These are phyloP conservation scores for Penicillium sclerotigenum DNA, from an alignment of 2,329 filamentous ascomycete species.

Conservation along the genomic window DNA sequence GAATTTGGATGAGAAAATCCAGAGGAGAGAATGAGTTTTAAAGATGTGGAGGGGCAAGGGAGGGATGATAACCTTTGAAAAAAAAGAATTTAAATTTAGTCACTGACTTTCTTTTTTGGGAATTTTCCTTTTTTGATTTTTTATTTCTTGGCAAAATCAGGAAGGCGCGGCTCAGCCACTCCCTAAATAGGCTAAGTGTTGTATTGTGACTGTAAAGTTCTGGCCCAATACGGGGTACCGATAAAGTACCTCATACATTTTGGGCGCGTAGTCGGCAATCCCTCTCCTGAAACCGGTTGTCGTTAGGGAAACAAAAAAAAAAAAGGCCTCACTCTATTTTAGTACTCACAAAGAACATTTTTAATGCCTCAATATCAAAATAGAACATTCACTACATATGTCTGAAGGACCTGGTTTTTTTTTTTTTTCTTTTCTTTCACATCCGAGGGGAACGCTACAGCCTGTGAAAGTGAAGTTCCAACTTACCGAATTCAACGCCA, in stretches of 20 bases:
- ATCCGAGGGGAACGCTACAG: slow-evolving; percentile 6
- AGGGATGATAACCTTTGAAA: slow-evolving; percentile 13
- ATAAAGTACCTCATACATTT: slow-evolving; percentile 14
- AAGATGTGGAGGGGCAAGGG: slow-evolving; percentile 25
- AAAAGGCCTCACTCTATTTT: slow-evolving; percentile 21
- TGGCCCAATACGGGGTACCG: slow-evolving; percentile 5
- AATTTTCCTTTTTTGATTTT: slow-evolving; percentile 7
- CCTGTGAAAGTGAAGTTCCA: slow-evolving; percentile 1
- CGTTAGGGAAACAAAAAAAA: slow-evolving; percentile 22
- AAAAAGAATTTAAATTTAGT: slow-evolving; percentile 29
- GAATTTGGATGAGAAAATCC: slow-evolving; percentile 21
- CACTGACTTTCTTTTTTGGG: slow-evolving; percentile 11
- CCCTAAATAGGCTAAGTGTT: slow-evolving; percentile 5
- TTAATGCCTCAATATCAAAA: slow-evolving; percentile 11
- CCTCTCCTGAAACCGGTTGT: slow-evolving; percentile 21
- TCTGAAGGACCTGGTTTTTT: background rate
- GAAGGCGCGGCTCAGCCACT: slow-evolving; percentile 18
- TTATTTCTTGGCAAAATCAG: background rate
- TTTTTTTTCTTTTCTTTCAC: background rate
- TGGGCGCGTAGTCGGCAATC: background rate
- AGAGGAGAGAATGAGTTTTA: slow-evolving; percentile 24
- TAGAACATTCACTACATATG: background rate
- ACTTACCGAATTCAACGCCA: slow-evolving; percentile 15
- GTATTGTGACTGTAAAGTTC: slow-evolving; percentile 1
- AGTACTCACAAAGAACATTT: background rate